phyloP scores from a whole-genome alignment of 2,329 filamentous ascomycete species.

The Stromatinia cepivora region DNA sequence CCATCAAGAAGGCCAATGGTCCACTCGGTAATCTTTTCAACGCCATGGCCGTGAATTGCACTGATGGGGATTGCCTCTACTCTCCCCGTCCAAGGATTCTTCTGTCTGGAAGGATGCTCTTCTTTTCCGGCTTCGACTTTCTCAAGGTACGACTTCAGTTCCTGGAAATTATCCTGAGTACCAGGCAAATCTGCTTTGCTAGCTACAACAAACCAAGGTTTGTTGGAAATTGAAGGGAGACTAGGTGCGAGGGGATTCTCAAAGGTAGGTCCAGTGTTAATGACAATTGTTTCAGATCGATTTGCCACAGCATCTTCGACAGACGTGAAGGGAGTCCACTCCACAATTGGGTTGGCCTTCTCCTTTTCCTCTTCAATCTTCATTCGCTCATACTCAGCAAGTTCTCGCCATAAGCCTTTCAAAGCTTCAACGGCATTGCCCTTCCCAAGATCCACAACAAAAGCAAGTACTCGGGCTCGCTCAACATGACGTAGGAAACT shows the following conservation, averaged over 20 bases:
- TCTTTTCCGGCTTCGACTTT: conserved; percentile 61
- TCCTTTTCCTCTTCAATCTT: conserved; percentile 75
- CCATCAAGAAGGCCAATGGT: conserved; percentile 62
- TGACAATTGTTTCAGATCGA: conserved; percentile 37
- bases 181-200: conserved; percentile 85
- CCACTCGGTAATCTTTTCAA: conserved; percentile 72
- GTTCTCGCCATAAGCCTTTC: conserved; percentile 84
- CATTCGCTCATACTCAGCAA: conserved; percentile 72
- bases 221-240: conserved; percentile 65
- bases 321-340: conserved; percentile 53
- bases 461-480: conserved; percentile 86
- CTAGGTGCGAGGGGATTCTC: conserved; percentile 35
- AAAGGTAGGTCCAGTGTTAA: conserved; percentile 31
- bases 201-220: conserved; percentile 95
- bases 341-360: conserved; percentile 61
- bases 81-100: conserved; percentile 58
- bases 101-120: conserved; percentile 70
- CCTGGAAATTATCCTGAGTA: conserved; percentile 74
- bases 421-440: conserved; percentile 79
- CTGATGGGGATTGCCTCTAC: conserved; percentile 80
- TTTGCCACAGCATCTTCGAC: conserved; percentile 42
- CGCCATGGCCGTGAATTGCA: conserved; percentile 83
- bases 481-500: conserved; percentile 94
- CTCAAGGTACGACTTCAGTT: conserved; percentile 69
- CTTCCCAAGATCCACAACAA: conserved; percentile 82